Base-by-base conservation (phyloP, 2,329 filamentous ascomycete genomes). In the Colletotrichum simmondsii region DNA sequence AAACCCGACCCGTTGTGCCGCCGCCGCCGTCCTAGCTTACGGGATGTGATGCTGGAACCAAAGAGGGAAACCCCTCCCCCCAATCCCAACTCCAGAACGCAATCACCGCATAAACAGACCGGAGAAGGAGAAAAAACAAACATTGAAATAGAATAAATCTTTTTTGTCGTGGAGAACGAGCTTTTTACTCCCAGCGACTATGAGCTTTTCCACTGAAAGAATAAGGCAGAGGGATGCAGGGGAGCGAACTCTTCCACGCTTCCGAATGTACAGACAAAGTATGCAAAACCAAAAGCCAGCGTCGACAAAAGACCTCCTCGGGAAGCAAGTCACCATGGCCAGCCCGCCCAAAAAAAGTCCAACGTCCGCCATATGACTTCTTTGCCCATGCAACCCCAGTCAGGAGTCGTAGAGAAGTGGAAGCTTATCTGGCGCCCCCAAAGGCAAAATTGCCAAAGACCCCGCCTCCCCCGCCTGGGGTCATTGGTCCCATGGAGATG, bases 401-500 rank as follows among this genome's bases (percentile, higher is more conserved):
- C 12, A n/a, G 35, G 49, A 28, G 42, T 30, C 30, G 22, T 14
- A 28, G 37, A 35, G 42, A 46, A 11, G 22, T 65, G 28, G 19
- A 64, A 56, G 49, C 42, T 56, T 68, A 77, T 76, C 80, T 83
- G 22, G 76, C 69, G 71, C 83, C 84, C 46, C 80, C 83, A 82
- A 90, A 89, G 72, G 87, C 86, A 83, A 96, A 96, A 80, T 87
- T 90, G 60, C 94, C 94, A 85, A 96, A 95, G 28, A 92, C 91
- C 64, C 93, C 93, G 30, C 92, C 92, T 2, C 91, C 91, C 24
- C 91, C 92, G 30, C 94, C 93, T 1, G 94, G 94, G 8, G 94
- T 97, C 88, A 95, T 92, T 46, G 93, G 90, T 3, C 92, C 92
- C 80, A 92, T 90, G 32, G 79, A 82, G 79, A 87, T 83, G 65